phyloP scores from a whole-genome alignment of 345 rosid genomes.

The Sisymbrium altissimum region DNA sequence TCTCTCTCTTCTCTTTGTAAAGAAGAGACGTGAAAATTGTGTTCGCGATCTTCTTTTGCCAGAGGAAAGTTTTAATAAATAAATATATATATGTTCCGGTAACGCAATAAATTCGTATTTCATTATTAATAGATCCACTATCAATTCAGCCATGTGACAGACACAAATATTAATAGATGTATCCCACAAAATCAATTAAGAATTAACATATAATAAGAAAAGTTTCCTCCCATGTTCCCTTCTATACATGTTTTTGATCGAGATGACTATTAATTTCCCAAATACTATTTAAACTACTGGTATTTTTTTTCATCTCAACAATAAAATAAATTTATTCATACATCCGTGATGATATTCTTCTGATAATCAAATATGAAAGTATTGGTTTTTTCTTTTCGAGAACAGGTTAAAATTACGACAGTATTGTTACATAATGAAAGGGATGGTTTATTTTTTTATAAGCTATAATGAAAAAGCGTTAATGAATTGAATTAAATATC shows the following conservation, averaged over 20 bases:
- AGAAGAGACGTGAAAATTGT: constrained; percentile 21
- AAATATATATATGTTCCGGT: constrained; percentile 22
- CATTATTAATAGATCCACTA: constrained; percentile 22
- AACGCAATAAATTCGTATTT: constrained; percentile 5
- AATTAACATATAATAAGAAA: neutral
- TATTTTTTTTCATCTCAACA: neutral
- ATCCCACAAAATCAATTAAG: constrained; percentile 15
- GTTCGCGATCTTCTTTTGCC: constrained; percentile 14
- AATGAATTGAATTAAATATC: neutral
- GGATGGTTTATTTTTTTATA: neutral
- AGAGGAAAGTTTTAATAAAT: constrained; percentile 15
- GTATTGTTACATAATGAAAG: neutral
- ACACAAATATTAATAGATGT: constrained; percentile 14
- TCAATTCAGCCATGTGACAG: constrained; percentile 29
- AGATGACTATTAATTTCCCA: neutral
- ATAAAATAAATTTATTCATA: neutral
- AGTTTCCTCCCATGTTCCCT: constrained; percentile 1
- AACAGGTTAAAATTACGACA: neutral
- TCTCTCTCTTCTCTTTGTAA: neutral
- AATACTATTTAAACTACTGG: neutral
- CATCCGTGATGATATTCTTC: too few relatives aligned
- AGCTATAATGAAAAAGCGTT: neutral
- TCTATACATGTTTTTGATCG: constrained; percentile 3
- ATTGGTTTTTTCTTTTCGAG: too few relatives aligned
- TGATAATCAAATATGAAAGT: too few relatives aligned